A percentile compares a stretch with the other conserved stretches of the same genome.
Conservation (phyloP, 495 filamentous ascomycete species). For the Parathielavia hyrcaniae region DNA sequence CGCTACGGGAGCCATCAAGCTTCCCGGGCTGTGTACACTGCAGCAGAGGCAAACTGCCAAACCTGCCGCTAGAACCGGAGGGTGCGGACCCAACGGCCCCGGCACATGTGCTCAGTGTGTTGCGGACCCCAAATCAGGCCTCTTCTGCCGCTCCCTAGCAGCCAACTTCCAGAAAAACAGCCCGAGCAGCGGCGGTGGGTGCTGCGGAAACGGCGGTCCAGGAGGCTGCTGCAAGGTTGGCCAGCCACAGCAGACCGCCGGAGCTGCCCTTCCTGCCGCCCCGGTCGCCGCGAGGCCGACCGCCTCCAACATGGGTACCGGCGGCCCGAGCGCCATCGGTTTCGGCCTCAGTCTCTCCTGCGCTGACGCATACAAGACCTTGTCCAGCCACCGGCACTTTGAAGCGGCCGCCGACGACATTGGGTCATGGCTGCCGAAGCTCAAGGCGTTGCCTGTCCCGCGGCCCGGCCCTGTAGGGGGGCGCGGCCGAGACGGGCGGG, state of each 20-base stretch:
- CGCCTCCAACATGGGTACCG: neutral
- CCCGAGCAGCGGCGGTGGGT: constrained; percentile 42
- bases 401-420: constrained; percentile 69
- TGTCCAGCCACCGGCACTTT: constrained; percentile 75
- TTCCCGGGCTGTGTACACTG: constrained; percentile 38
- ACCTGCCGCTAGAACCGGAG: constrained; percentile 10
- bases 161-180: constrained; percentile 49
- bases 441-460: constrained; percentile 51
- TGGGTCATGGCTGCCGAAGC: constrained; percentile 65
- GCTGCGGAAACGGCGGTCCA: constrained; percentile 39
- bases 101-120: constrained; percentile 77
- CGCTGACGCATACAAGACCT: constrained; percentile 75
- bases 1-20: constrained; percentile 44
- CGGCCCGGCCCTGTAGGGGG: constrained; percentile 12
- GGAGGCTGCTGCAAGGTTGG: constrained; percentile 37
- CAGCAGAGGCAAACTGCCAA: constrained; percentile 9
- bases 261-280: neutral
- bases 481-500: constrained; percentile 32
- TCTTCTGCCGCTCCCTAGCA: constrained; percentile 82
- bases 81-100: constrained; percentile 62
- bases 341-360: constrained; percentile 50
- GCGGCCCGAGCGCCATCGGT: neutral
- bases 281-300: neutral
- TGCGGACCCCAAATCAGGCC: constrained; percentile 67
- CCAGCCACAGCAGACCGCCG: neutral